phyloP scores from a whole-genome alignment of 805 yeast species.

The Wickerhamiella lipophila region DNA sequence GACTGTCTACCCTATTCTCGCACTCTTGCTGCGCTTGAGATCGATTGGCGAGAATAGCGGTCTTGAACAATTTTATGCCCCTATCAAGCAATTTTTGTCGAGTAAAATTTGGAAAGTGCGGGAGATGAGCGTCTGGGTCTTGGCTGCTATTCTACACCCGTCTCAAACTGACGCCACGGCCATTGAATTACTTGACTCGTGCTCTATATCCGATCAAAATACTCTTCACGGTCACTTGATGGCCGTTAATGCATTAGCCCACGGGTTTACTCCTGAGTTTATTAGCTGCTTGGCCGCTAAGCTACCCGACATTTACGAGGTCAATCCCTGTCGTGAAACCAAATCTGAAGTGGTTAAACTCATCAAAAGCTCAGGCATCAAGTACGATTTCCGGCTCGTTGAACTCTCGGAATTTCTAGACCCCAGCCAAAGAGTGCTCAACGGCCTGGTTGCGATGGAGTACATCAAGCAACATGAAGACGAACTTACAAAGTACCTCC shows the following conservation, averaged over 20 bases:
- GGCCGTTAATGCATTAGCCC: slow-evolving; percentile 7
- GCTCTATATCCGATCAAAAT: slow-evolving; percentile 6
- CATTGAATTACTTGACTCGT: slow-evolving; percentile 20
- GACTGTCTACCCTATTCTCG: slow-evolving; percentile 60
- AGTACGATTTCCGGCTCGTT: neutral
- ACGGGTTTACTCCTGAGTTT: neutral
- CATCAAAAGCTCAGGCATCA: neutral
- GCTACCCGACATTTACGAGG: slow-evolving; percentile 2
- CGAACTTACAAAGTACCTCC: neutral
- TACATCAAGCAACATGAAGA: neutral
- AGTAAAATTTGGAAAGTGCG: slow-evolving; percentile 68
- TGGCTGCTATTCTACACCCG: slow-evolving; percentile 36
- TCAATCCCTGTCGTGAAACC: slow-evolving; percentile 14
- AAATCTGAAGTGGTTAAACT: slow-evolving; percentile 14
- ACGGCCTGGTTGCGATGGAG: slow-evolving; percentile 2
- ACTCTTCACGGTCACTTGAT: slow-evolving; percentile 12
- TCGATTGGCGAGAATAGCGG: slow-evolving; percentile 45
- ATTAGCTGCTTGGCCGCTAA: neutral
- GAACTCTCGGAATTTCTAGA: neutral
- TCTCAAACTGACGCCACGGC: slow-evolving; percentile 26
- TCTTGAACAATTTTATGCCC: slow-evolving; percentile 38
- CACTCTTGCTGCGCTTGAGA: slow-evolving; percentile 56
- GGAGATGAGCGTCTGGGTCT: slow-evolving; percentile 68
- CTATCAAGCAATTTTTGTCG: slow-evolving; percentile 38
- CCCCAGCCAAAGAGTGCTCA: slow-evolving; percentile 11